Base-by-base conservation (phyloP, 2,329 filamentous ascomycete species). In the Aspergillus versicolor region DNA sequence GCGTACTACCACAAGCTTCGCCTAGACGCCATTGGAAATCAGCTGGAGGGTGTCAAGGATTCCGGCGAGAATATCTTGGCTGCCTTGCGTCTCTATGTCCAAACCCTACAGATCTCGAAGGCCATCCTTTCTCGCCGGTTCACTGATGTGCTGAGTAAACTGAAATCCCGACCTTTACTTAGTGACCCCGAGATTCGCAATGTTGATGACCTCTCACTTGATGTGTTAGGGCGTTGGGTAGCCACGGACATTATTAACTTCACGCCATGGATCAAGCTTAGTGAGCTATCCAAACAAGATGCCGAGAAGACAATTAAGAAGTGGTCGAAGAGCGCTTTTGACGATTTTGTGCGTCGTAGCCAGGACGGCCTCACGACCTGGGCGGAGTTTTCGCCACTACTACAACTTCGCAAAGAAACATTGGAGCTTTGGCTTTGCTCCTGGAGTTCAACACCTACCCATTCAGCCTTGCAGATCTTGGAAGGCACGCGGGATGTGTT, bases 251-350 rank as follows among this genome's bases (percentile, higher is more conserved):
- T 96, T 42, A 85, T 84, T 46, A 89, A 88, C 62, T 97, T 95
- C 69, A 93, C 87, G 1, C 92, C 92, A 0, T 96, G 91, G 77
- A 89, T 95, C 37, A 86, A 90, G 30, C 87, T 95, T 65, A 90
- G 92, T 63, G 89, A 94, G 63, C 73, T 90, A 4, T 83, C 86
- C 22, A 84, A 82, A 19, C 74, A 78, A 22, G 82, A 86, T 59
- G 84, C 84, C 1, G 80, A 82, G 42, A 82, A 84, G 2, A 84
- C 84, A 72, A 79, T 91, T 13, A 81, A 80, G 21, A 71, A 70
- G 27, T 92, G 89, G 89, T 85, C 86, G 0, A 79, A 79, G 50
- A 80, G 81, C 50, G 86, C 85, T 1, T 83, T 84, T 17, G 76
- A 82, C 44, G 79, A 82, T 7, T 76, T 91, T 54, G 70, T 89